Evolutionary conservation across 2,329 filamentous ascomycete species (phyloP), one percentile per base, ranked within the genome.

Genomic region (Claviceps pazoutovae): DNA sequence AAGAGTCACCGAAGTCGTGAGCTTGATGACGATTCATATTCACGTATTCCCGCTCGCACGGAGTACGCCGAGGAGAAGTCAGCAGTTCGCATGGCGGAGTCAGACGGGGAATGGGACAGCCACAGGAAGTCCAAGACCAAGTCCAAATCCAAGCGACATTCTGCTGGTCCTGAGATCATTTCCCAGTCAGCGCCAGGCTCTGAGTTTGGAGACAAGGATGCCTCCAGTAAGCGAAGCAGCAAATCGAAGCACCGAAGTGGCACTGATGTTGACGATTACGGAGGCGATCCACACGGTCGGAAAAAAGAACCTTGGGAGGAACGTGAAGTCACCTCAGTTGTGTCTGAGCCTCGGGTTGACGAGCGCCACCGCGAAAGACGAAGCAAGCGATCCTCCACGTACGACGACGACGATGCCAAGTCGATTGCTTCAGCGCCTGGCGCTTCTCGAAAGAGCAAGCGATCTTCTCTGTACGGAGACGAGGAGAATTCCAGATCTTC

Each of bases 271-370:
- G 65, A 59, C 13, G 57, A 60, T 9, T 50, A 58, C 21, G 63
- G 66, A 54, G 64, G 66, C 48, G 65, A 71, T 50, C 66, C 68
- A 30, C 64, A 68, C 36, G 66, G 73, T 60, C 65, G 64, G 56
- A 64, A 61, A 45, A 64, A 62, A 3, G 68, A 69, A n/a, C 61
- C 59, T 2, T 71, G 68, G 51, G 66, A 72, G 26, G 70, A 74
- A 52, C 68, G 68, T n/a, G 73, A 75, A 42, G 68, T 72, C 19
- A 70, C 67, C 54, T 78, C 75, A 36, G 68, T 75, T 13, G 69
- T 74, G 5, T 78, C 76, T 5, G 73, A 72, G 49, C 65, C 68
- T 41, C 65, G 65, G 19, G 58, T 60, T 16, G 62, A 67, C 16
- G 64, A 64, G 38, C 59, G 57, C 21, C 60, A 57, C 41, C 60